phyloP scores from a whole-genome alignment of 2,329 filamentous ascomycete genomes.

The Teratosphaeria viscida region DNA sequence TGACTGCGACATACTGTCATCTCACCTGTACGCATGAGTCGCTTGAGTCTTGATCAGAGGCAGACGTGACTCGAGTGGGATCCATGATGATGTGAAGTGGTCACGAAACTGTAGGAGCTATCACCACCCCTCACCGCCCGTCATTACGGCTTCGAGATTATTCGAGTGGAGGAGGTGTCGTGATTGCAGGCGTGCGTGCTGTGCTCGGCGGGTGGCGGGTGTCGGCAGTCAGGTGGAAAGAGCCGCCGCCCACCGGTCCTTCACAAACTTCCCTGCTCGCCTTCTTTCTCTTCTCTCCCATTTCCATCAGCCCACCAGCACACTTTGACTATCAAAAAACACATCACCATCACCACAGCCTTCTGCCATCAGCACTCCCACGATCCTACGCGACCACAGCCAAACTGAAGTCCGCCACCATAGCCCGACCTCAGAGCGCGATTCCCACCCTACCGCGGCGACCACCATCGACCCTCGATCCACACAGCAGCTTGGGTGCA shows the following conservation, averaged over 20 bases:
- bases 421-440: slow-evolving; percentile 6
- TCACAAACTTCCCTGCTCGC: not conserved
- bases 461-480: slow-evolving; percentile 3
- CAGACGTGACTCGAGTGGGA: not conserved
- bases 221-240: not conserved
- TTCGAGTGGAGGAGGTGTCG: not conserved
- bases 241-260: not conserved
- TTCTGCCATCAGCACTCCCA: slow-evolving; percentile 1
- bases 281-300: not conserved
- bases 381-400: not conserved
- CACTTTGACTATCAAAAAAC: not conserved
- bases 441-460: slow-evolving; percentile 8
- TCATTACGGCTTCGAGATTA: not conserved
- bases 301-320: not conserved
- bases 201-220: no score
- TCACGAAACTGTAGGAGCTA: not conserved
- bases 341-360: slow-evolving; percentile 1
- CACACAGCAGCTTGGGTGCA: slow-evolving; percentile 13
- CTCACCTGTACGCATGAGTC: not conserved
- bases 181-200: not conserved
- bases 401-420: not conserved
- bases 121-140: not conserved
- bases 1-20: not conserved
- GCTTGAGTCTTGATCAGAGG: not conserved
- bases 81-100: not conserved